phyloP scores from a whole-genome alignment of 345 rosid genomes.

The Balakata baccata region DNA sequence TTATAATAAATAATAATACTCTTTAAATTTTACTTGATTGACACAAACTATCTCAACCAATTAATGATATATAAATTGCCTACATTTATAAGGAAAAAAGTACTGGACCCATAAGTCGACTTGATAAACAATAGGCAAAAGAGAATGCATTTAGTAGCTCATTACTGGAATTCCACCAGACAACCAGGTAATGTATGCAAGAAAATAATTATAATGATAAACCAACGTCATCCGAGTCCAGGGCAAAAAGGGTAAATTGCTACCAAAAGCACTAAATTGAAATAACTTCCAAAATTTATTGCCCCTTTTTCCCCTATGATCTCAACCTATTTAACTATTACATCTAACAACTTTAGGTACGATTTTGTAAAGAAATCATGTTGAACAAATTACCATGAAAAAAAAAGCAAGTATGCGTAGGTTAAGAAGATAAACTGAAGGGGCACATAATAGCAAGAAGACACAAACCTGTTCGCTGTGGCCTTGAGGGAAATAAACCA shows the following conservation, averaged over 20 bases:
- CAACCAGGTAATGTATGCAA: neutral
- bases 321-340: slow-evolving; percentile 9
- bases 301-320: neutral
- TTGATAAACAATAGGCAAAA: neutral
- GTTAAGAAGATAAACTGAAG: neutral
- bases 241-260: slow-evolving; percentile 4
- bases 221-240: slow-evolving; percentile 1
- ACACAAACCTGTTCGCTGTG: slow-evolving; percentile 66
- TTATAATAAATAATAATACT: neutral
- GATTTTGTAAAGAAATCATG: neutral
- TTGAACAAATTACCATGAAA: neutral
- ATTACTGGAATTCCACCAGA: neutral
- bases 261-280: neutral
- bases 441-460: neutral
- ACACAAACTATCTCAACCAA: neutral
- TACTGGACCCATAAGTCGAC: neutral
- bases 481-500: slow-evolving; percentile 77
- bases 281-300: neutral
- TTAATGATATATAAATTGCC: slow-evolving; percentile 6
- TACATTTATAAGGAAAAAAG: neutral
- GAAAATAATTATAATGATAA: slow-evolving; percentile 9
- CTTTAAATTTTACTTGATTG: neutral
- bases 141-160: neutral
- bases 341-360: neutral
- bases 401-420: neutral